phyloP scores from a whole-genome alignment of 108 stramenopile species.

The Discostella stelligeroides region DNA sequence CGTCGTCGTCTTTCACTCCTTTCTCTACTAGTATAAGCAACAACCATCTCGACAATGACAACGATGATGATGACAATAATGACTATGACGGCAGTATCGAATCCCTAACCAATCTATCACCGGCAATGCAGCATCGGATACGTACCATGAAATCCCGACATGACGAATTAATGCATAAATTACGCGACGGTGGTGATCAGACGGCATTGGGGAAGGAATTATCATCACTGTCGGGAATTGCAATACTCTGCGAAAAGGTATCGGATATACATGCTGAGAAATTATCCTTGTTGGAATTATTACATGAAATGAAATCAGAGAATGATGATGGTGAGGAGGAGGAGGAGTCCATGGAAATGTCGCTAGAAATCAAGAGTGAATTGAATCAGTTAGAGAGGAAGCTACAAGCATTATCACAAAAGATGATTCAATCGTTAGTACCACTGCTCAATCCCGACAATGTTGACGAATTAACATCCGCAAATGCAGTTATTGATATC shows the following conservation, averaged over 20 bases:
- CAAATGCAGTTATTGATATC: conserved; percentile 93
- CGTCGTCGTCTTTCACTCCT: not conserved
- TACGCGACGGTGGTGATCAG: conserved; percentile 50
- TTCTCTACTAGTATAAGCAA: too few species aligned
- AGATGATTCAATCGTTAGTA: conserved; percentile 61
- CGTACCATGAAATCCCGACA: conserved; percentile 59
- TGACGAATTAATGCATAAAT: conserved; percentile 48
- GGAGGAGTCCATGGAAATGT: conserved; percentile 58
- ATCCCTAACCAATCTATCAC: conserved; percentile 26
- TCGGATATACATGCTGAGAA: conserved; percentile 51
- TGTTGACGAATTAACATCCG: conserved; percentile 28
- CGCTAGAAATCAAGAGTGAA: conserved; percentile 49
- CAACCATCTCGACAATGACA: not conserved
- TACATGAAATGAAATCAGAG: conserved; percentile 51
- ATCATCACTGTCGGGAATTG: conserved; percentile 52
- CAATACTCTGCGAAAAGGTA: conserved; percentile 46
- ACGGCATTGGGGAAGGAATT: conserved; percentile 69
- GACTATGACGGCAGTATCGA: conserved; percentile 18
- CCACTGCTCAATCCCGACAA: conserved; percentile 79
- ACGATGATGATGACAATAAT: conserved; percentile 3
- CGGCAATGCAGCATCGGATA: conserved; percentile 43
- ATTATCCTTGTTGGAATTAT: conserved; percentile 53
- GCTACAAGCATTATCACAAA: conserved; percentile 37
- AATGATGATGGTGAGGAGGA: conserved; percentile 53
- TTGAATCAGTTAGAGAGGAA: conserved; percentile 11